Base-by-base conservation (phyloP, 495 filamentous ascomycete species). In the Daldinia caldariorum region DNA sequence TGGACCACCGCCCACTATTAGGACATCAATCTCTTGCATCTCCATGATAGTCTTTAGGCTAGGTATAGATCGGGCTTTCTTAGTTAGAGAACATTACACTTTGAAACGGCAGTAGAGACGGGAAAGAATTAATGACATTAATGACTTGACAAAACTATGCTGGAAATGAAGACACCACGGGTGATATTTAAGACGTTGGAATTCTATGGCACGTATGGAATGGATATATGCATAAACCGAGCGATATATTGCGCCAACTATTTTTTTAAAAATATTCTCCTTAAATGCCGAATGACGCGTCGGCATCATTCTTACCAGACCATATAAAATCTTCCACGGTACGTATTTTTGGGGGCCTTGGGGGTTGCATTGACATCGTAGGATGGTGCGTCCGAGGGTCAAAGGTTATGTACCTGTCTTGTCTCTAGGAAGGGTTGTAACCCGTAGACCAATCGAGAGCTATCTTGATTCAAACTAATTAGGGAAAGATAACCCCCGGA, bases 1-100 rank as follows among this genome's bases (percentile, higher is more conserved):
- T 37, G 75, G 75, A 0, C 75, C 75, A 37, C 66, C 75, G n/a
- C 75, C 75, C 3, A 77, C 73, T 10, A 77, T 72, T 9, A 77
- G 43, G n/a, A 75, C 75, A 16, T 76, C 72, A 13, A 54, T 67
- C 18, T 76, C 58, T 16, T 47, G 35, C 10, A 37, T 29, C 4
- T 16, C 16, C 57, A 64, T 64, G 45, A 35, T 61, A 39, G 56
- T 35, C 29, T 64, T 20, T 62, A 39, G 9, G 18, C n/a, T 22
- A 39, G 13, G 29, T n/a, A 34, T 9, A 9, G 18, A 31, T 55
- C 38, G 13, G 35, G 34, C 16, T 20, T 22, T 18, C 9, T 47
- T 51, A 16, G 7, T 22, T 32, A 10, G n/a, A 32, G 5, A 35
- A 10, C 18, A 31, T 35, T 18, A 32, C 4, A 37, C 31, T 14